These are phyloP conservation scores for Trichoderma asperelloides DNA, from an alignment of 495 filamentous ascomycete species.

Conservation along the genomic window DNA sequence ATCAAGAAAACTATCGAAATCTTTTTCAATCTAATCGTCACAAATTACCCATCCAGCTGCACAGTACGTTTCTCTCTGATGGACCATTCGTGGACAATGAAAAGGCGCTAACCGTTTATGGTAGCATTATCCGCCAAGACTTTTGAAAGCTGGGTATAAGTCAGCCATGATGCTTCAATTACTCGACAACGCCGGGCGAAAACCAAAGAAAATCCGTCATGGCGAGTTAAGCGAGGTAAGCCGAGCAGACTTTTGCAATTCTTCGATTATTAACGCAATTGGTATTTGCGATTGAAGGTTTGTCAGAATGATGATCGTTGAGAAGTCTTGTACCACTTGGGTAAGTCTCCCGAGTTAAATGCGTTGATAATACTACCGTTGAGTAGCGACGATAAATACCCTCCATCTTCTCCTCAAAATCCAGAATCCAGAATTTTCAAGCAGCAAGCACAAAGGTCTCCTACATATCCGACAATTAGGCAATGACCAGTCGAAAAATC, in stretches of 20 bases:
- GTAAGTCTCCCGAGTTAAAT: neutral
- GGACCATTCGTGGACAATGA: neutral
- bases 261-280: neutral
- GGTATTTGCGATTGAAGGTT: neutral
- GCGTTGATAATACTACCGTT: neutral
- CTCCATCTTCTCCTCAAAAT: neutral
- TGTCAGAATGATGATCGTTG: neutral
- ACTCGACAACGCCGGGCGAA: neutral
- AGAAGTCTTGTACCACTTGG: neutral
- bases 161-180: neutral
- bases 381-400: neutral
- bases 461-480: neutral
- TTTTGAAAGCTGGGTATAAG: neutral
- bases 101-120: neutral
- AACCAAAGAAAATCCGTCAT: neutral
- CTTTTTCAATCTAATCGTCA: neutral
- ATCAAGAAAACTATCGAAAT: neutral
- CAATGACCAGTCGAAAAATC: neutral
- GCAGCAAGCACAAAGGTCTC: neutral
- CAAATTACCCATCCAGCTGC: neutral
- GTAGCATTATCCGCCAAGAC: constrained; percentile 2
- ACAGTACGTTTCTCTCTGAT: neutral
- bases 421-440: neutral
- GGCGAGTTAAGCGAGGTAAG: neutral
- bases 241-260: neutral